These are phyloP conservation scores for Phyllosticta capitalensis DNA, from an alignment of 2,329 filamentous ascomycete species.

Conservation along the genomic window DNA sequence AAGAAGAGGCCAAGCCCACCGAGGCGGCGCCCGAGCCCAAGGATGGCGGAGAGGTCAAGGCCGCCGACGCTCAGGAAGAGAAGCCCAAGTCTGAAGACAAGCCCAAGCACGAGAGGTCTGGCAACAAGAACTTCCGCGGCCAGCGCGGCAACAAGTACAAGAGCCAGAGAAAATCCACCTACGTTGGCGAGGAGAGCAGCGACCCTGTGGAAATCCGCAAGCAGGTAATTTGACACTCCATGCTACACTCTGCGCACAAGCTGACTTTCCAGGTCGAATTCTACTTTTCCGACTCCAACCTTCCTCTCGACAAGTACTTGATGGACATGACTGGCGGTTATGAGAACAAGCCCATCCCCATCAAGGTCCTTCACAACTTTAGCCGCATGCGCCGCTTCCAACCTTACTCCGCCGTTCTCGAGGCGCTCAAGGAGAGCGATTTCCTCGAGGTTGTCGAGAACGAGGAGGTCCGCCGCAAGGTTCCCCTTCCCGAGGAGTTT, in stretches of 20 bases:
- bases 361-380: conserved; percentile 74
- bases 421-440: conserved; percentile 69
- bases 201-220: conserved; percentile 74
- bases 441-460: conserved; percentile 62
- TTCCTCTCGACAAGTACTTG: conserved; percentile 81
- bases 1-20: conserved; percentile 12
- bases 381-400: conserved; percentile 95
- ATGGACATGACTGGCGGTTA: conserved; percentile 67
- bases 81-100: conserved; percentile 14
- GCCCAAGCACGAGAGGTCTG: conserved; percentile 6
- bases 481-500: conserved; percentile 40
- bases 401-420: conserved; percentile 73
- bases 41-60: background rate
- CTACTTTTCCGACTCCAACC: conserved; percentile 88
- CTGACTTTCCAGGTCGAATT: conserved; percentile 67
- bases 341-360: conserved; percentile 69
- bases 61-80: conserved; percentile 12
- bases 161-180: conserved; percentile 20
- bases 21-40: background rate
- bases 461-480: conserved; percentile 57
- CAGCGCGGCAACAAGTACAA: background rate
- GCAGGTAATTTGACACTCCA: conserved; percentile 47
- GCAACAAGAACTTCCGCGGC: conserved; percentile 11
- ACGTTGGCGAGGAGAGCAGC: conserved; percentile 53
- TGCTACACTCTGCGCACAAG: background rate